Percentiles rank a stretch among this genome's conserved stretches.
Evolutionary conservation across 192 early-diverging fungal species (phyloP).

Genomic region (Bifiguratus adelaidae): DNA sequence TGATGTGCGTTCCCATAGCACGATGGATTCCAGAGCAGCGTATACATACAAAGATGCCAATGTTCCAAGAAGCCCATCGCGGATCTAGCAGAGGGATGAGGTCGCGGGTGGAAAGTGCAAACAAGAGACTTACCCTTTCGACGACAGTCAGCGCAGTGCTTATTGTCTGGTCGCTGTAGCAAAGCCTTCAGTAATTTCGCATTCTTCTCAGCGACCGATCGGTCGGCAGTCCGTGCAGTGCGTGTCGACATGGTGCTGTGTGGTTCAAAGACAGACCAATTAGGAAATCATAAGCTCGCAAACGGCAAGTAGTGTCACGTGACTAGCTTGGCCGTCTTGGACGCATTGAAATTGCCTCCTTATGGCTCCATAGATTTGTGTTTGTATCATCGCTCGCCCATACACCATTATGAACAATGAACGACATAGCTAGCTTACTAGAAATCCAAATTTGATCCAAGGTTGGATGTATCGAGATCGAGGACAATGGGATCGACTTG

Average conservation of each 20-base stretch:
- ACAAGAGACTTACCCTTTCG: conserved; percentile 46
- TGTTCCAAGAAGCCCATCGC: conserved; percentile 58
- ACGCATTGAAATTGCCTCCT: too few relatives aligned
- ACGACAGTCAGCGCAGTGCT: conserved; percentile 70
- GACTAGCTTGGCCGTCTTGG: too few relatives aligned
- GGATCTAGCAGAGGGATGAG: conserved; percentile 34
- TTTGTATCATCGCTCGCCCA: too few relatives aligned
- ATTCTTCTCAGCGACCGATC: conserved; percentile 61
- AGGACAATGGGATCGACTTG: too few relatives aligned
- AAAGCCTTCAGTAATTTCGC: conserved; percentile 58
- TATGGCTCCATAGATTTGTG: too few relatives aligned
- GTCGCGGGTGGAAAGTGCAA: neutral
- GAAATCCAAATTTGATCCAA: too few relatives aligned
- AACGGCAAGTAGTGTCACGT: too few relatives aligned
- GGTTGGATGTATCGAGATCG: too few relatives aligned
- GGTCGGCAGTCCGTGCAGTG: conserved; percentile 51
- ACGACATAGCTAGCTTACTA: too few relatives aligned
- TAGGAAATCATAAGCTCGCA: too few relatives aligned
- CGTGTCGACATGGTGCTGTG: conserved; percentile 55
- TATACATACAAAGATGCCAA: conserved; percentile 52
- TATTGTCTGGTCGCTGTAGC: conserved; percentile 57
- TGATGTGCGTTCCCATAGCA: conserved; percentile 77
- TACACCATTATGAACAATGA: too few relatives aligned
- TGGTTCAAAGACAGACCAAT: too few relatives aligned
- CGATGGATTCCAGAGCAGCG: conserved; percentile 66